Base-by-base conservation (phyloP, 805 yeast genomes). In the Saccharomycopsis javanensis region DNA sequence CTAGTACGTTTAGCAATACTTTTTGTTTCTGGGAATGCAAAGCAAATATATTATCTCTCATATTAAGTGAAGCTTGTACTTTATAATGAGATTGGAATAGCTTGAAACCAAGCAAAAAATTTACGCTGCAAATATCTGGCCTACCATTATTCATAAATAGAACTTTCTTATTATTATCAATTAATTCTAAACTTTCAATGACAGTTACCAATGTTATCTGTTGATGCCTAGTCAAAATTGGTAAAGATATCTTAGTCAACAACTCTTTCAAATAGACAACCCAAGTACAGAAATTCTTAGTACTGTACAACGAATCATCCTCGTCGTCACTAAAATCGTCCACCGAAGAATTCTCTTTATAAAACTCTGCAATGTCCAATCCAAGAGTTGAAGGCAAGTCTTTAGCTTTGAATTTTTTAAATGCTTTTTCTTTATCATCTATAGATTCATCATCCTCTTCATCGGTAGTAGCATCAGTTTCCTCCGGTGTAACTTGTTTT, bases 31-130 rank as follows among this genome's bases (percentile, higher is more conserved):
- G 86, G 56, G 94, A 84, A 68, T 89, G 95, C 25, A 87, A 71
- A 0, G 96, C 98, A 91, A 96, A 92, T 54, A 79, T 78, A 55
- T 86, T 78, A 69, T 92, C 97, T 65, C 98, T 76, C 82, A 86
- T 85, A 1, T 83, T 76, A 60, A 91, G 71, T 5, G 75, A 68
- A 20, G 71, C 66, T 65, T 83, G 89, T 0, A 70, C 72, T 7
- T 73, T 75, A 35, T 67, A 68, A 63, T 80, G 85, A 3, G 79
- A 69, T 61, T 80, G 81, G 64, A 79, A 86, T 50, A 91, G 71
- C 62, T 81, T 85, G 63, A 81, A 79, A 3, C 95, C 92, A 16
- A 87, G 72, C 58, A 82, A 75, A 64, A 84, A 92, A 56, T 89
- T 72, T 6, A 83, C 65, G 0, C 95, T 97, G 68, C 85, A 85